These are phyloP conservation scores for Acanthochlamys bracteata DNA, from an alignment of 106 monocot genomes.

Conservation along the genomic window DNA sequence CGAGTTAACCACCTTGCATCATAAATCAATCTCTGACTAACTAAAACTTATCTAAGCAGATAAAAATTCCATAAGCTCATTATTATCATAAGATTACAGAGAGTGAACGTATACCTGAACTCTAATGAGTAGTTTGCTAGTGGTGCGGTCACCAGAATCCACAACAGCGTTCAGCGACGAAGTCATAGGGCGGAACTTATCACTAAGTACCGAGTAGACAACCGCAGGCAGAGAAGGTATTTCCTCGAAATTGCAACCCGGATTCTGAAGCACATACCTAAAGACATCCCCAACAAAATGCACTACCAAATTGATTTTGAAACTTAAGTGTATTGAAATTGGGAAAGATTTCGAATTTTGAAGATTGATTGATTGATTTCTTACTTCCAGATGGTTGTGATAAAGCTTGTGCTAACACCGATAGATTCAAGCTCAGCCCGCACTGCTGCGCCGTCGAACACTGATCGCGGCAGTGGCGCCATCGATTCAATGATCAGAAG, in stretches of 20 bases:
- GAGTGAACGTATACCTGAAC: constrained; percentile 90
- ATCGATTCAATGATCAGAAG: no score
- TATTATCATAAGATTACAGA: no score
- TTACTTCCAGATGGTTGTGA: constrained; percentile 68
- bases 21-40: no score
- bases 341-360: no score
- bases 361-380: no score
- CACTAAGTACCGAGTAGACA: constrained; percentile 59
- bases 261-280: constrained; percentile 76
- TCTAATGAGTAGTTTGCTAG: constrained; percentile 90
- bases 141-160: constrained; percentile 63
- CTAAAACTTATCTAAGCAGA: no score
- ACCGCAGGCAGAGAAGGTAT: constrained; percentile 77
- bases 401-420: constrained; percentile 47
- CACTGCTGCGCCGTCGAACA: constrained; percentile 64
- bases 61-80: no score
- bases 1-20: no score
- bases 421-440: constrained; percentile 41
- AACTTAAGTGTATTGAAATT: no score
- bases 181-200: constrained; percentile 70
- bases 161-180: constrained; percentile 52
- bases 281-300: constrained; percentile 10
- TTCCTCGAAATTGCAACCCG: constrained; percentile 57
- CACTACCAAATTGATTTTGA: no score
- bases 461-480: constrained; percentile 22